Conservation (phyloP, 345 rosid genomes). For the Populus simonii region DNA sequence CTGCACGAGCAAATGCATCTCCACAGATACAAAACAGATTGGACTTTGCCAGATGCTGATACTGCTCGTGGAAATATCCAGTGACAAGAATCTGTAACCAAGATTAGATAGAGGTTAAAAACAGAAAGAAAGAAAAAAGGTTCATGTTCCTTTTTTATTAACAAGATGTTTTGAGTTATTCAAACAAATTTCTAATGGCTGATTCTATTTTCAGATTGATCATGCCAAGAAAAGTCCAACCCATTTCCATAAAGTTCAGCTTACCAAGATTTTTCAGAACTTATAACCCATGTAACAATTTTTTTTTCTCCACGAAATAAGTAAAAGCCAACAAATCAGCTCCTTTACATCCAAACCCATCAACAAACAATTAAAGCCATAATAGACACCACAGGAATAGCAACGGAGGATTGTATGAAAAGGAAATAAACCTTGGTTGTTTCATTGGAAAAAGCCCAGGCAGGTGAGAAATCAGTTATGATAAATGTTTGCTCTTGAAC, state of each 20-base stretch:
- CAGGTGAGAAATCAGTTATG: constrained; percentile 77
- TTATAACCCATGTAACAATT: background rate
- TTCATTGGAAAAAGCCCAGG: constrained; percentile 77
- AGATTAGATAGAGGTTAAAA: background rate
- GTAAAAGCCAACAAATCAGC: background rate
- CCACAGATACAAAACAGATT: constrained; percentile 73
- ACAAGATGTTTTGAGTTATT: background rate
- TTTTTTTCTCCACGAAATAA: background rate
- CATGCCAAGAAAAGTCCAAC: background rate
- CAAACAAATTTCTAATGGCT: background rate
- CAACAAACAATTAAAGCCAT: background rate
- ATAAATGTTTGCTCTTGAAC: constrained; percentile 54
- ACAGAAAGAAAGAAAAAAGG: background rate
- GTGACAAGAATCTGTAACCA: constrained; percentile 64
- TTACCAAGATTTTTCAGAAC: background rate
- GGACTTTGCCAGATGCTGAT: constrained; percentile 51
- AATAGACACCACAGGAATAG: background rate
- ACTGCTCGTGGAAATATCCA: constrained; percentile 61
- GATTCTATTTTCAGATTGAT: background rate
- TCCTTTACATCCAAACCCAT: background rate
- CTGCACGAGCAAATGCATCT: constrained; percentile 52
- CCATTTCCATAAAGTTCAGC: background rate
- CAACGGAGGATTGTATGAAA: background rate
- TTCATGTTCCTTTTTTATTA: background rate
- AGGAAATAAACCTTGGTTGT: constrained; percentile 67